Evolutionary conservation across 306 rosid species (phyloP).

Genomic region (Ziziphus jujuba): DNA sequence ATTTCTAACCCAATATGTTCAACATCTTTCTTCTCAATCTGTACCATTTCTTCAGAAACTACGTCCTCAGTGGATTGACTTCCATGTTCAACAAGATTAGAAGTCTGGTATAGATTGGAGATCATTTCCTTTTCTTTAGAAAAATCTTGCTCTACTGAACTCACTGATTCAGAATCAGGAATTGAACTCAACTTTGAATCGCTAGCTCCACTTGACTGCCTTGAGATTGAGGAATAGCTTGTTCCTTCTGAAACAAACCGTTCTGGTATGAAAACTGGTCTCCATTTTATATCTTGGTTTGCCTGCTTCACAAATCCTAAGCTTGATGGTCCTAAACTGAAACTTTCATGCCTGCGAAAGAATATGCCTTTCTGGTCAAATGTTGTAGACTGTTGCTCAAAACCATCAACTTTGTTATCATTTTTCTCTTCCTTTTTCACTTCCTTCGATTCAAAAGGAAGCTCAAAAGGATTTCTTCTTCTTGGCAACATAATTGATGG

Average conservation of each 20-base stretch:
- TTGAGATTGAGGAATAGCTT: conserved; percentile 56
- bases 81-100: conserved; percentile 46
- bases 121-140: conserved; percentile 46
- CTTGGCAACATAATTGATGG: conserved; percentile 81
- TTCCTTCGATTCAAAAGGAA: conserved; percentile 84
- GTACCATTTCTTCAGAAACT: conserved; percentile 43
- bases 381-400: conserved; percentile 63
- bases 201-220: conserved; percentile 74
- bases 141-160: conserved; percentile 61
- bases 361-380: conserved; percentile 59
- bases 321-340: conserved; percentile 66
- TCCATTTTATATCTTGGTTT: conserved; percentile 62
- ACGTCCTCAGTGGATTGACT: conserved; percentile 52
- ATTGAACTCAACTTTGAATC: conserved; percentile 87
- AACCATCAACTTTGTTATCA: conserved; percentile 72
- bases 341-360: conserved; percentile 82
- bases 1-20: conserved; percentile 54
- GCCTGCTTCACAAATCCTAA: conserved; percentile 52
- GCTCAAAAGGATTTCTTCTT: conserved; percentile 91
- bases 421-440: conserved; percentile 49
- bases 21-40: conserved; percentile 41
- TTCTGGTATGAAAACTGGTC: conserved; percentile 71
- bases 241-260: conserved; percentile 68
- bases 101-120: conserved; percentile 40
- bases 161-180: conserved; percentile 81